Evolutionary conservation across 2,329 filamentous ascomycete species (phyloP).

Genomic region (Pseudocercospora eumusae): DNA sequence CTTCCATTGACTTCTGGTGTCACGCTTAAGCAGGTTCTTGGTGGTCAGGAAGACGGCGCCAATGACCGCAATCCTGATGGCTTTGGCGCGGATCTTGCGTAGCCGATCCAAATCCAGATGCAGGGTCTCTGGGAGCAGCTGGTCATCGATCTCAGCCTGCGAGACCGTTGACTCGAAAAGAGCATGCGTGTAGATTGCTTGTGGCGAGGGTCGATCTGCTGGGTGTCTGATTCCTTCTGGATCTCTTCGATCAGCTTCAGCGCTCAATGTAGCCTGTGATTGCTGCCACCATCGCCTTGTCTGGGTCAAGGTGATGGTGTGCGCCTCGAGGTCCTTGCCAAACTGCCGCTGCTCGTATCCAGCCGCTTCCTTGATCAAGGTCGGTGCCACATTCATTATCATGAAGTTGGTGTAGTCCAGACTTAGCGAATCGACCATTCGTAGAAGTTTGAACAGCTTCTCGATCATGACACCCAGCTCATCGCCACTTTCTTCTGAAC

Average conservation of each 20-base stretch:
- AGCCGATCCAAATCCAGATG: slow-evolving; percentile 68
- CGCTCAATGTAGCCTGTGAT: slow-evolving; percentile 64
- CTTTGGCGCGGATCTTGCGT: slow-evolving; percentile 56
- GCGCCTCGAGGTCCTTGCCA: slow-evolving; percentile 61
- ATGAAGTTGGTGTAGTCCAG: slow-evolving; percentile 83
- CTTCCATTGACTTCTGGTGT: slow-evolving; percentile 76
- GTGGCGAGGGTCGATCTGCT: slow-evolving; percentile 63
- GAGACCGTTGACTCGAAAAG: slow-evolving; percentile 74
- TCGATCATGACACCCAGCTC: slow-evolving; percentile 67
- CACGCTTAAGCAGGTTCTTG: slow-evolving; percentile 80
- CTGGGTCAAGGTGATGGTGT: slow-evolving; percentile 56
- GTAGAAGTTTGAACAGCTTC: slow-evolving; percentile 72
- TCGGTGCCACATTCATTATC: slow-evolving; percentile 69
- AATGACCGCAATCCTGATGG: slow-evolving; percentile 68
- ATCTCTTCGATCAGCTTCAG: slow-evolving; percentile 68
- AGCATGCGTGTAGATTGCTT: slow-evolving; percentile 74
- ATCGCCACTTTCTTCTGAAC: slow-evolving; percentile 39
- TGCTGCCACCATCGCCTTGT: slow-evolving; percentile 68
- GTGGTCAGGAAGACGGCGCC: slow-evolving; percentile 75
- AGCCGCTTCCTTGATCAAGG: slow-evolving; percentile 68
- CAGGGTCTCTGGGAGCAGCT: slow-evolving; percentile 71
- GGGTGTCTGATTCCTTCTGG: slow-evolving; percentile 66
- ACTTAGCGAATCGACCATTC: slow-evolving; percentile 74
- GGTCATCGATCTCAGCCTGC: slow-evolving; percentile 54
- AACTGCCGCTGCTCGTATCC: slow-evolving; percentile 76